Percentiles rank a stretch among this genome's conserved stretches.
phyloP scores from a whole-genome alignment of 148 eudicot species.

The Chenopodium formosanum region DNA sequence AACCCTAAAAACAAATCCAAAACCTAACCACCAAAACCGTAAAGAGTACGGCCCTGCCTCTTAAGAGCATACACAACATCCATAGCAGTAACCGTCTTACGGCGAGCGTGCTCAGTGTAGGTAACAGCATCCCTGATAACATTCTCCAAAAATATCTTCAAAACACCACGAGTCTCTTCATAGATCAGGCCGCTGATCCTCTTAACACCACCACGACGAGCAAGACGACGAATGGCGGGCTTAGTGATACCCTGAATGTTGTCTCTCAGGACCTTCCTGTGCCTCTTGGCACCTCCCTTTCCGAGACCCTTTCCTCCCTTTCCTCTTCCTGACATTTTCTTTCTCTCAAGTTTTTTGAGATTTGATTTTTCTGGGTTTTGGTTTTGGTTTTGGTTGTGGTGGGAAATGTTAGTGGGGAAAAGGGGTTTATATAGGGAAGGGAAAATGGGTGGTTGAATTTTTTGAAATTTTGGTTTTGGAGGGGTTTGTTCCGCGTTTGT shows the following conservation, averaged over 20 bases:
- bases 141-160: conserved; percentile 31
- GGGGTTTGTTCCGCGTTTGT: background rate
- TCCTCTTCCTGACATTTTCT: conserved; percentile 32
- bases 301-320: conserved; percentile 35
- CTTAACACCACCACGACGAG: conserved; percentile 29
- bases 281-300: conserved; percentile 35
- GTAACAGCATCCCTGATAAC: conserved; percentile 31
- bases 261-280: conserved; percentile 28
- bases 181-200: conserved; percentile 30
- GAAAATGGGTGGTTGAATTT: background rate
- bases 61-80: conserved; percentile 33
- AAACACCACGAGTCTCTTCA: conserved; percentile 29
- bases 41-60: conserved; percentile 33
- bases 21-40: conserved; percentile 30
- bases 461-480: conserved; percentile 7
- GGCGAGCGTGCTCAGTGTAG: conserved; percentile 28
- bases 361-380: background rate
- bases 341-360: background rate
- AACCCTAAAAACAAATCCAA: background rate
- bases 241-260: conserved; percentile 35
- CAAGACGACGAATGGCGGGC: conserved; percentile 28
- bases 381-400: background rate
- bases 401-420: background rate
- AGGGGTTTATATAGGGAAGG: background rate
- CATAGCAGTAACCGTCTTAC: conserved; percentile 34